phyloP scores from a whole-genome alignment of 768 basidiomycete genomes.

The Tylopilus intermedius region DNA sequence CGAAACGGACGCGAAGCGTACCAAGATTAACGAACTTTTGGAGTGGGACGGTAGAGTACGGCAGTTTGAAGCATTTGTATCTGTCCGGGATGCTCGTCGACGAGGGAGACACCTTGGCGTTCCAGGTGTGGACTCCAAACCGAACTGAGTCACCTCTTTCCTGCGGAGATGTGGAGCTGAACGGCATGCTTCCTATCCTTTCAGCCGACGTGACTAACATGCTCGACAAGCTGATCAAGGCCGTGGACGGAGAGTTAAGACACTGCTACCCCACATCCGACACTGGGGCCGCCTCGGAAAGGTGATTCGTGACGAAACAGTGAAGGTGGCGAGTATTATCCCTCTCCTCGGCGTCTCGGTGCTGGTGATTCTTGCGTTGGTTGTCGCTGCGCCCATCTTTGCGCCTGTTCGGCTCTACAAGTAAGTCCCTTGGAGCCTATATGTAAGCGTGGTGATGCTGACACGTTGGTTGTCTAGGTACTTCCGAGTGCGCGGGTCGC shows the following conservation, averaged over 20 bases:
- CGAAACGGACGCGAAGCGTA: slow-evolving; percentile 89
- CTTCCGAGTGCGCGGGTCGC: no score
- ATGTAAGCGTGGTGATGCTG: neutral
- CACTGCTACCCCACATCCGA: slow-evolving; percentile 5
- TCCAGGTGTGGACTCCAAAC: slow-evolving; percentile 17
- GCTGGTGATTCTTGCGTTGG: slow-evolving; percentile 3
- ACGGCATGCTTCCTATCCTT: neutral
- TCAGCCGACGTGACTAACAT: neutral
- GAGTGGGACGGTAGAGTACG: slow-evolving; percentile 30
- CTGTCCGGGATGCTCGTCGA: slow-evolving; percentile 14
- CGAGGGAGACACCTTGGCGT: slow-evolving; percentile 12
- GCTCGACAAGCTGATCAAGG: slow-evolving; percentile 3
- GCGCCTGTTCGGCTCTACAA: neutral
- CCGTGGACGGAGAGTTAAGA: slow-evolving; percentile 6
- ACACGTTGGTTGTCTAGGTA: neutral
- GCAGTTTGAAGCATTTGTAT: slow-evolving; percentile 14
- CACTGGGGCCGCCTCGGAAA: slow-evolving; percentile 10
- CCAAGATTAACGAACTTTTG: slow-evolving; percentile 86
- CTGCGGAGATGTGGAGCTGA: neutral
- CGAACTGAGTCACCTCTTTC: slow-evolving; percentile 2
- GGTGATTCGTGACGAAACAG: neutral
- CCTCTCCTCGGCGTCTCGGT: slow-evolving; percentile 3
- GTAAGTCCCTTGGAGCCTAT: slow-evolving; percentile 7
- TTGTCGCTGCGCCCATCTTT: slow-evolving; percentile 8
- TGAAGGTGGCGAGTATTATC: neutral